Percentiles rank a stretch among this genome's conserved stretches.
Evolutionary conservation across 1,284 basidiomycete genomes (phyloP).

Genomic region (Ustilago sp.): DNA sequence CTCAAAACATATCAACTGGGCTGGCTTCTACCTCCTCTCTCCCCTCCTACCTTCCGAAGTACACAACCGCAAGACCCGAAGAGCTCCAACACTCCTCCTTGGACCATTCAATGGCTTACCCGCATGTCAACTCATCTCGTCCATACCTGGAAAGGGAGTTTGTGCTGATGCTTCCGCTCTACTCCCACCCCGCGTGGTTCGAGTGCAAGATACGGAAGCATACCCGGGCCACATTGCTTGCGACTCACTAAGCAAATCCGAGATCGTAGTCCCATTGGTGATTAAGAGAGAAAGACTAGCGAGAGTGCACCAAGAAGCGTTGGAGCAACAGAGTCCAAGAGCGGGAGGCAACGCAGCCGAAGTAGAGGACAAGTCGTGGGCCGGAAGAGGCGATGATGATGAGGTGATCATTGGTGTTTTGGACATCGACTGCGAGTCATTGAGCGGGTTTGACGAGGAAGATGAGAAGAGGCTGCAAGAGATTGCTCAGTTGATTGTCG

Average conservation of each 20-base stretch:
- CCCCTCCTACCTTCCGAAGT: conserved; percentile 61
- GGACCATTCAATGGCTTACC: conserved; percentile 71
- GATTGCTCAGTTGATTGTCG: conserved; percentile 60
- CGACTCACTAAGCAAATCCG: conserved; percentile 69
- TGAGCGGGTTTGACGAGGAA: conserved; percentile 68
- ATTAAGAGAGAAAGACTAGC: conserved; percentile 52
- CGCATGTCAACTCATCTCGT: conserved; percentile 68
- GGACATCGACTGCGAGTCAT: conserved; percentile 70
- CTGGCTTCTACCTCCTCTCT: conserved; percentile 71
- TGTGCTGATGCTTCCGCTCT: conserved; percentile 68
- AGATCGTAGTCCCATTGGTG: conserved; percentile 70
- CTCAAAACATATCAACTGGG: conserved; percentile 67
- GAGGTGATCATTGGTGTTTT: conserved; percentile 69
- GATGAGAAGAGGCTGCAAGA: conserved; percentile 64
- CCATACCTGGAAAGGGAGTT: conserved; percentile 67
- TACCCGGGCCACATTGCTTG: conserved; percentile 71
- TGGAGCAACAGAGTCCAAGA: conserved; percentile 28
- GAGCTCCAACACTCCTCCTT: conserved; percentile 63
- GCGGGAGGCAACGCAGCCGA: neutral
- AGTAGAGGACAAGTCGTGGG: conserved; percentile 45
- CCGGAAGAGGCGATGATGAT: conserved; percentile 57
- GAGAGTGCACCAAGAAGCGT: conserved; percentile 19
- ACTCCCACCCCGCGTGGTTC: conserved; percentile 61
- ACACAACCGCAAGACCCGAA: conserved; percentile 3
- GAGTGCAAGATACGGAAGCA: conserved; percentile 68